Evolutionary conservation across 2,329 filamentous ascomycete species (phyloP), one percentile per base, ranked within the genome.

Genomic region (Penicillium sp.): DNA sequence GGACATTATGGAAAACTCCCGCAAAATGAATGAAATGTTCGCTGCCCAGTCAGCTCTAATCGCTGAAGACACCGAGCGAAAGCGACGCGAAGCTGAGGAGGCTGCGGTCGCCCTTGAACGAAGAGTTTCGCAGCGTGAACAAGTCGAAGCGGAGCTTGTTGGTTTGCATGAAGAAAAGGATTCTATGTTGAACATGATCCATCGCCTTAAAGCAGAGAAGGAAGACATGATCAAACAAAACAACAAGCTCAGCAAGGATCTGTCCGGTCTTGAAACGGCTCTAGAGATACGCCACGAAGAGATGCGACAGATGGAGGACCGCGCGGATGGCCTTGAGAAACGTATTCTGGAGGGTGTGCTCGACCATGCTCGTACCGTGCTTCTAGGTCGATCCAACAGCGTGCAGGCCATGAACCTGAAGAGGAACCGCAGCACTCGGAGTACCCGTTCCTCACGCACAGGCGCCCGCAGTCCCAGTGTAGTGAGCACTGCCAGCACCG

Each of bases 311-410:
- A 97, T 99, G 89, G 93, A 97, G 72, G 80, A 83, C 11, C 89
- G 93, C 60, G 94, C 93, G 3, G 92, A 97, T 72, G 85, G 86
- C 4, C 81, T 99, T 24, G 94, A 99, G 76, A 89, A 92, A 50
- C 87, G 94, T 26, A 96, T 99, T 64, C 79, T 99, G 32, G 93
- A 97, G 63, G 92, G 93, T 26, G 90, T 97, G 60, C 95, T 99
- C 77, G 92, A 97, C 66, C 93, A 97, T 72, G 97, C 93, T 20
- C 89, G 93, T 45, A 73, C 70, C 7, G 87, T 93, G 26, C 81
- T 97, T n/a, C 83, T 97, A 56, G 89, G 94, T 42, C 72, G 79
- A 80, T 85, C 63, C 88, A 90, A 76, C 77, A 83, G 52, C 68
- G 71, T 68, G 34, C 76, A 72, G 67, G 71, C 69, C 62, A 79